phyloP scores from a whole-genome alignment of 2,329 filamentous ascomycete genomes.

The Talaromyces verruculosus region DNA sequence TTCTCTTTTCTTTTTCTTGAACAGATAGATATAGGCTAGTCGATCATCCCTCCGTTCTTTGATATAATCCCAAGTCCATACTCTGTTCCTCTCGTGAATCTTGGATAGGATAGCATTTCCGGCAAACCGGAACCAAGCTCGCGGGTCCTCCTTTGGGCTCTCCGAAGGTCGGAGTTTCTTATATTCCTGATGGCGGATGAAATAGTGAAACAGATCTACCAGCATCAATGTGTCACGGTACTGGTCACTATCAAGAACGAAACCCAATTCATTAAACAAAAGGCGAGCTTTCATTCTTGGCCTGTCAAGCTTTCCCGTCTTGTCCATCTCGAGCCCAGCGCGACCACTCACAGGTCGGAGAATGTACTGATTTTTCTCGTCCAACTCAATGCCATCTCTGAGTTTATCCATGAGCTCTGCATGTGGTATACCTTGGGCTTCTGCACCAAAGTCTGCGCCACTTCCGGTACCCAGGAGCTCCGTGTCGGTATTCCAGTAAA shows the following conservation, averaged over 20 bases:
- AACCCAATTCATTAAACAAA: constrained; percentile 93
- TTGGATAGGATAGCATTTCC: constrained; percentile 85
- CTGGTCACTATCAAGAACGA: constrained; percentile 96
- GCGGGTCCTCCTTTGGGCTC: constrained; percentile 81
- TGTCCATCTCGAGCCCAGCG: constrained; percentile 92
- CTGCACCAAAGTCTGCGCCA: constrained; percentile 61
- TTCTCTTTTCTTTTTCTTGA: constrained; percentile 88
- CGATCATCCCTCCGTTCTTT: constrained; percentile 89
- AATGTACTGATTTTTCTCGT: constrained; percentile 85
- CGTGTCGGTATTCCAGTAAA: constrained; percentile 98
- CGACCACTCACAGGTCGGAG: constrained; percentile 93
- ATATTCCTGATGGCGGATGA: constrained; percentile 95
- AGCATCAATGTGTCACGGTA: constrained; percentile 98
- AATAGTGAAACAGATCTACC: constrained; percentile 97
- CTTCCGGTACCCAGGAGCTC: constrained; percentile 78
- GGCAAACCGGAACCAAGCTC: constrained; percentile 89
- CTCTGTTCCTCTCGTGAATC: constrained; percentile 88
- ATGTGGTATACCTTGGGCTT: constrained; percentile 63
- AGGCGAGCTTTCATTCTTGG: constrained; percentile 89
- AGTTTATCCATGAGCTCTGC: constrained; percentile 76
- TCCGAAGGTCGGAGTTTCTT: constrained; percentile 86
- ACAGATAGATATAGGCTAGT: constrained; percentile 83
- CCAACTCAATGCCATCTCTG: constrained; percentile 73
- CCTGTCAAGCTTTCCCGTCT: constrained; percentile 74
- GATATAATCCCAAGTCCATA: constrained; percentile 97